Base-by-base conservation (phyloP, 331 rosid genomes). In the Cydonia oblonga region DNA sequence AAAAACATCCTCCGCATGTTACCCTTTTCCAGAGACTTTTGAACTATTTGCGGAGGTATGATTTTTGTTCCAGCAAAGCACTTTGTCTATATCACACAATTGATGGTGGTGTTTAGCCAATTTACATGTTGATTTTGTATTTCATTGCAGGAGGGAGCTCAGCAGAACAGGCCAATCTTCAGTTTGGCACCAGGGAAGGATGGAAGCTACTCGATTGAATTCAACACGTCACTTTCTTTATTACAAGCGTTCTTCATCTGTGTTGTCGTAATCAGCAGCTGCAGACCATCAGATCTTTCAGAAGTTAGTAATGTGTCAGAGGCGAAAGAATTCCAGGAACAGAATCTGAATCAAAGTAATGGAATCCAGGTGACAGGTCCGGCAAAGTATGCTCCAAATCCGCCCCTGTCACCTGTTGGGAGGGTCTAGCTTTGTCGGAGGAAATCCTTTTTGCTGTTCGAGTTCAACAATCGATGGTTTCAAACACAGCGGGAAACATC, bases 161-260 rank as follows among this genome's bases (percentile, higher is more conserved):
- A 80, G 46, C 73, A 79, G 74, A 69, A 79, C 68, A 80, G 44
- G 19, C 88, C 96, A 38, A 16, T 83, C 32, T 91, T 93, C 88
- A 78, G 81, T 78, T 71, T 91, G 85, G 76, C 73, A 64, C 87
- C 92, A 18, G 72, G 77, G 84, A 87, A 86, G 81, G 95, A 90
- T 52, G 96, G 96, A 72, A 64, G 81, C 23, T 89, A 82, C 86
- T 84, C 92, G 0, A 77, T 91, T 12, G 89, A 87, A 68, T 93
- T 87, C 85, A 81, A 80, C 72, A 77, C 95, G n/a, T 84, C 86
- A 20, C 83, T 93, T 78, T 83, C 90, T 79, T 79, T 81, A 75
- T 75, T 93, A 51, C 98, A 89, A 68, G 97, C 97, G 4, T 91
- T 93, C 80, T 93, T 86, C 93, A 83, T 83, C 60, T 87, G 91